Base-by-base conservation (phyloP, 345 rosid species). In the Mangifera indica region DNA sequence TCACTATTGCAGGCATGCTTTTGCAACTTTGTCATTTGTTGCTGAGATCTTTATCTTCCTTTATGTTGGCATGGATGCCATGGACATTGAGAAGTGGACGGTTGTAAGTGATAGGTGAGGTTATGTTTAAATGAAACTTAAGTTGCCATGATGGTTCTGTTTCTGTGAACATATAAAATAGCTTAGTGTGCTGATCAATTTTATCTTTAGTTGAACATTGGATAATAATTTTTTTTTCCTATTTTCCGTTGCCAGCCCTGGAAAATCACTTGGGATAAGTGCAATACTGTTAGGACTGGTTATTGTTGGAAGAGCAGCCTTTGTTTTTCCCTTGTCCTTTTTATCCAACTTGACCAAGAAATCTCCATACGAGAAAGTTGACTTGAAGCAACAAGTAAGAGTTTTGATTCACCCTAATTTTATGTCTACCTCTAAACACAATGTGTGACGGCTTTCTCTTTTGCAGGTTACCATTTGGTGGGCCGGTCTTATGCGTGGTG, bases 401-500 rank as follows among this genome's bases (percentile, higher is more conserved):
- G 42, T 74, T 72, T 76, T 24, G 25, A 70, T 45, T 69, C 60
- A 15, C 60, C 49, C 20, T 48, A 15, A 25, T 59, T 52, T 55
- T 26, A 5, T 4, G 2, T 20, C 10, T 8, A 46, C 10, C 21
- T 10, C 7, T 7, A 17, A 68, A 21, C 12, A 7, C 37, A 42
- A 66, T 29, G 67, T 17, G 7, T 13, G 60, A 65, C 40, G 32
- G 57, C 72, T 37, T 32, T 74, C 32, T 67, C 8, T 69, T 71
- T 78, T 74, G 73, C 85, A 90, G 96, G 79, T 88, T 67, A 86
- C 87, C 54, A 90, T 94, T 76, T 94, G 98, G 98, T 92, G 98
- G 98, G 98, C 98, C 34, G 98, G 98, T 73, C 88, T 94, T 22
- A 94, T 92, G 97, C 98, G 98, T 17, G 97, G 97, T 51, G 92